A percentile compares a stretch with the other conserved stretches of the same genome.
Conservation (phyloP, 139 green algal genomes). For the Pycnococcus provasolii region DNA sequence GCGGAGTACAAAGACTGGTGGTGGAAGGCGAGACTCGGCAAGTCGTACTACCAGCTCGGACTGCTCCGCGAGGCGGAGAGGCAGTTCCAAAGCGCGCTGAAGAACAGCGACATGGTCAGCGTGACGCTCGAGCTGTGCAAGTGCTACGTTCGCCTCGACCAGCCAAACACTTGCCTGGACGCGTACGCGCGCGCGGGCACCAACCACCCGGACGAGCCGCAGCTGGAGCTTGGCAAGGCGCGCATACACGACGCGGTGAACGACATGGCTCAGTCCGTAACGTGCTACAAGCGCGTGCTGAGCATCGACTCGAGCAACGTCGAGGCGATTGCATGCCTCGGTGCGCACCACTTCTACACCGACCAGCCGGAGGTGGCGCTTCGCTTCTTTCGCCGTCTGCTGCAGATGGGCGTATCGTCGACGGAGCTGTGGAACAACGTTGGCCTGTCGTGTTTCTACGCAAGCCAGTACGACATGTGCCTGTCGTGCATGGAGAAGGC, state of each 20-base stretch:
- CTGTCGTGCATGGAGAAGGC: slow-evolving; percentile 56
- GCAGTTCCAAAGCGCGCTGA: slow-evolving; percentile 51
- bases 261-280: slow-evolving; percentile 40
- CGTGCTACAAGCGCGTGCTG: slow-evolving; percentile 48
- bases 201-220: slow-evolving; percentile 39
- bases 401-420: slow-evolving; percentile 54
- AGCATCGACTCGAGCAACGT: slow-evolving; percentile 51
- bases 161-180: slow-evolving; percentile 47
- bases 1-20: slow-evolving; percentile 57
- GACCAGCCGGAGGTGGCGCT: slow-evolving; percentile 74
- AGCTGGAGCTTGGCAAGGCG: slow-evolving; percentile 51
- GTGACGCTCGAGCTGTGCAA: slow-evolving; percentile 56
- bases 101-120: slow-evolving; percentile 39
- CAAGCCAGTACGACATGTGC: slow-evolving; percentile 67
- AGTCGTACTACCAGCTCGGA: slow-evolving; percentile 70
- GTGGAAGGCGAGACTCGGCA: slow-evolving; percentile 68
- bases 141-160: slow-evolving; percentile 56
- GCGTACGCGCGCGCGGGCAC: slow-evolving; percentile 37
- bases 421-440: slow-evolving; percentile 71
- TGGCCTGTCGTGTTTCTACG: slow-evolving; percentile 70
- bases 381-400: slow-evolving; percentile 37
- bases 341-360: slow-evolving; percentile 63
- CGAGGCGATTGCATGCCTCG: slow-evolving; percentile 66
- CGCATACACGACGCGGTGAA: slow-evolving; percentile 59
- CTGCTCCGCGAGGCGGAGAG: slow-evolving; percentile 60